Evolutionary conservation across 495 filamentous ascomycete genomes (phyloP), one percentile per base, ranked within the genome.

Genomic region (Neurospora discreta): DNA sequence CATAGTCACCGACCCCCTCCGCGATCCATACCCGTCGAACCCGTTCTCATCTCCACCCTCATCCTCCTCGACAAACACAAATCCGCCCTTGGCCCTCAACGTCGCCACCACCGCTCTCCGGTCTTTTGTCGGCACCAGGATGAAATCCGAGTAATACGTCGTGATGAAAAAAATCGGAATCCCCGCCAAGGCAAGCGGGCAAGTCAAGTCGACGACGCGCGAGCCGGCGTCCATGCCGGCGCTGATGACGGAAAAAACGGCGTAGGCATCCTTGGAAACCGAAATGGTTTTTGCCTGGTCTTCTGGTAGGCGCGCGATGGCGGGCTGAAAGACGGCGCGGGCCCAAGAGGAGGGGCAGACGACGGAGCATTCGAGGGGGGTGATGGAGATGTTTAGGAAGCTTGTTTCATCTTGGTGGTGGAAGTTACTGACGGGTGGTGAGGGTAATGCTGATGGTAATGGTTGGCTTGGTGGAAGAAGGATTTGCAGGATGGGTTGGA

Each of bases 121-220:
- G 79, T 89, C 88, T 74, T 90, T 91, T 44, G 85, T 82, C 5
- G 95, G 95, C 5, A 98, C 93, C 20, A 99, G 85, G 74, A 99
- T 97, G 82, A 97, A 99, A 81, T 99, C 95, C 15, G 92, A 93
- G 79, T 97, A 98, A 80, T 99, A 99, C 30, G 95, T 98, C 1
- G 95, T 97, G 77, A 98, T 96, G 85, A 99, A 98, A 81, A 98
- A 98, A 74, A 99, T 97, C 44, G 95, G 91, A 41, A 99, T 95
- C 77, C 92, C 92, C 39, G 95, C 94, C 79, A 98, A 83, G 13
- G 95, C 95, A 20, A 99, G 84, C 3, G 95, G 95, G 74, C 89
- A 94, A 6, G 95, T 97, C 40, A 99, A 80, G 76, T 98, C 95
- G 69, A 97, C 85, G 3, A 99, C 95, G 39, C 95, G 88, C 75